Percentiles rank a stretch among this genome's conserved stretches.
phyloP scores from a whole-genome alignment of 2,329 filamentous ascomycete genomes.

The Scortechinia acanthostroma region DNA sequence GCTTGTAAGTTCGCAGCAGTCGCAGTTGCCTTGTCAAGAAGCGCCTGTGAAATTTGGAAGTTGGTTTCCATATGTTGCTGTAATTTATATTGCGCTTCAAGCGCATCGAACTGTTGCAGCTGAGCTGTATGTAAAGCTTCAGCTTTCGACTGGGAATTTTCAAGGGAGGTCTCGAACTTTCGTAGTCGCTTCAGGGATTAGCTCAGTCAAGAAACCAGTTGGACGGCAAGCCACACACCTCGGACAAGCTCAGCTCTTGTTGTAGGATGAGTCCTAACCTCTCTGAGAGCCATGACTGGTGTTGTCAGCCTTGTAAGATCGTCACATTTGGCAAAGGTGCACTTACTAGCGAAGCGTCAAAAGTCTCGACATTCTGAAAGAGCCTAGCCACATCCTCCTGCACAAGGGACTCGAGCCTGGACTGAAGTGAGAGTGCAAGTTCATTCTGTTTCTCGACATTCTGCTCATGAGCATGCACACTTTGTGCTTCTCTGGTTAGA shows the following conservation, averaged over 20 bases:
- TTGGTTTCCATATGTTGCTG: constrained; percentile 16
- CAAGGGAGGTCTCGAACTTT: not conserved
- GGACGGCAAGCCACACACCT: not conserved
- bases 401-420: not conserved
- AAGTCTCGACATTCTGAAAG: not conserved
- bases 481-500: not conserved
- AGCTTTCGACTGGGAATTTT: not conserved
- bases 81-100: constrained; percentile 13
- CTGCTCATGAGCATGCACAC: not conserved
- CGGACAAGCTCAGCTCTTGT: not conserved
- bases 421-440: not conserved
- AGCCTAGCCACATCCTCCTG: not conserved
- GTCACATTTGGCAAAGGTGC: not conserved
- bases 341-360: not conserved
- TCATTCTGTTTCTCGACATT: not conserved
- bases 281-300: not conserved
- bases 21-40: constrained; percentile 16
- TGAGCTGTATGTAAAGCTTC: not conserved
- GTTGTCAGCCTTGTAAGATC: not conserved
- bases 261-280: not conserved
- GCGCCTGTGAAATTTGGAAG: constrained; percentile 16
- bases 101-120: constrained; percentile 2
- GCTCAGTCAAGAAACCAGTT: not conserved
- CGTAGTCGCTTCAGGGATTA: not conserved
- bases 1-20: constrained; percentile 18